Evolutionary conservation across 2,329 filamentous ascomycete species (phyloP).

Genomic region (Byssochlamys sp.): DNA sequence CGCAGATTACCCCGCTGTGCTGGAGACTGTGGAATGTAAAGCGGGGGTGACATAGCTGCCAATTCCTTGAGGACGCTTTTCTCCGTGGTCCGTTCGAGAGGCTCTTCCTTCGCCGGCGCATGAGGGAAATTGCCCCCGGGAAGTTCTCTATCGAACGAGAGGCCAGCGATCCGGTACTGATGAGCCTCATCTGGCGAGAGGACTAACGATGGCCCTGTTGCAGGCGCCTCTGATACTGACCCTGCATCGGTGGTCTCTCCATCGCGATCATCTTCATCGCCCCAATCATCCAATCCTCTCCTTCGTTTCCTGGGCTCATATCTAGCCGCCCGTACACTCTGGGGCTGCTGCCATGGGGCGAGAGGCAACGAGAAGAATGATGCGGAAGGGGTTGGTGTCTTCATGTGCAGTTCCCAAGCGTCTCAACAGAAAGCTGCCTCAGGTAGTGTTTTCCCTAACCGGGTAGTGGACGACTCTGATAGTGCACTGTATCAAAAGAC

Average conservation of each 20-base stretch:
- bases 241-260: slow-evolving; percentile 10
- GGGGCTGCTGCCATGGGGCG: slow-evolving; percentile 26
- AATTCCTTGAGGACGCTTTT: slow-evolving; percentile 17
- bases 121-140: slow-evolving; percentile 36
- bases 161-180: slow-evolving; percentile 9
- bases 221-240: slow-evolving; percentile 2
- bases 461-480: neutral
- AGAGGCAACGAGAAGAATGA: slow-evolving; percentile 31
- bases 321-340: slow-evolving; percentile 24
- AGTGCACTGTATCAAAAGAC: neutral
- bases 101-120: slow-evolving; percentile 13
- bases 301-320: slow-evolving; percentile 30
- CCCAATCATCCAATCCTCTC: slow-evolving; percentile 17
- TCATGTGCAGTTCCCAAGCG: slow-evolving; percentile 6
- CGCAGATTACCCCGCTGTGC: slow-evolving; percentile 28
- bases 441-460: neutral
- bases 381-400: slow-evolving; percentile 22
- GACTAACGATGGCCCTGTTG: slow-evolving; percentile 7
- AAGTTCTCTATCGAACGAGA: slow-evolving; percentile 19
- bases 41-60: slow-evolving; percentile 22
- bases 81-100: slow-evolving; percentile 5
- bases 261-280: slow-evolving; percentile 15
- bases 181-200: slow-evolving; percentile 11
- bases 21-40: slow-evolving; percentile 24
- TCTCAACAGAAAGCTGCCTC: neutral